Conservation (phyloP, 139 green algal genomes). For the Spirogloea muscicola region DNA sequence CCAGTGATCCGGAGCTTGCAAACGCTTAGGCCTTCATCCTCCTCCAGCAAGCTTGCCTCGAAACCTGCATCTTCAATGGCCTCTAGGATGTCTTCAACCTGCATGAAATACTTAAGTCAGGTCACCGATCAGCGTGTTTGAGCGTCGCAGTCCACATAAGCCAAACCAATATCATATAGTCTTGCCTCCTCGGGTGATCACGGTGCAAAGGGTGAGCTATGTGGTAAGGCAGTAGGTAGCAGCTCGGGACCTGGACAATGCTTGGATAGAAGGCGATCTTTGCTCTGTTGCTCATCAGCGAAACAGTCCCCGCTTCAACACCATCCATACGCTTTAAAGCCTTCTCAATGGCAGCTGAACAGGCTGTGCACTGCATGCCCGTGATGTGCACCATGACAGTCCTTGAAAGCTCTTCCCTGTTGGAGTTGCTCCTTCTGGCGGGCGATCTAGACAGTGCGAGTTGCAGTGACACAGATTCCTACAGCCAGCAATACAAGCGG, state of each 20-base stretch:
- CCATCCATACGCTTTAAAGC: constrained; percentile 57
- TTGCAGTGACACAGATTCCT: no score
- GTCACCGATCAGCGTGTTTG: no score
- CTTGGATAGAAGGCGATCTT: constrained; percentile 51
- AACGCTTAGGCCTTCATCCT: constrained; percentile 1
- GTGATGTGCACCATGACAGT: constrained; percentile 45
- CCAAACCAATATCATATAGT: no score
- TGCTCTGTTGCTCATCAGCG: constrained; percentile 52
- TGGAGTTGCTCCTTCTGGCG: no score
- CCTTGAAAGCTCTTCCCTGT: no score
- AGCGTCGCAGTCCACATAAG: no score
- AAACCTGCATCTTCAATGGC: constrained; percentile 49
- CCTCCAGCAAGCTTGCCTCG: constrained; percentile 34
- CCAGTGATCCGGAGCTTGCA: constrained; percentile 52
- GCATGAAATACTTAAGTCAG: no score
- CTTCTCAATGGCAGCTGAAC: constrained; percentile 67
- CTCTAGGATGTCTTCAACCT: constrained; percentile 35
- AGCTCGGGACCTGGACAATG: constrained; percentile 28
- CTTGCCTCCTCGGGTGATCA: no score
- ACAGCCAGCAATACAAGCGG: no score
- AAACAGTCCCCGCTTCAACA: constrained; percentile 58
- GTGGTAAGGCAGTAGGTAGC: no score
- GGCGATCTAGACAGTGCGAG: no score
- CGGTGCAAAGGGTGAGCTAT: no score
- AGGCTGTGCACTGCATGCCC: constrained; percentile 83